Evolutionary conservation across 805 yeast genomes (phyloP).

Genomic region (Nakazawaea ambrosiae): DNA sequence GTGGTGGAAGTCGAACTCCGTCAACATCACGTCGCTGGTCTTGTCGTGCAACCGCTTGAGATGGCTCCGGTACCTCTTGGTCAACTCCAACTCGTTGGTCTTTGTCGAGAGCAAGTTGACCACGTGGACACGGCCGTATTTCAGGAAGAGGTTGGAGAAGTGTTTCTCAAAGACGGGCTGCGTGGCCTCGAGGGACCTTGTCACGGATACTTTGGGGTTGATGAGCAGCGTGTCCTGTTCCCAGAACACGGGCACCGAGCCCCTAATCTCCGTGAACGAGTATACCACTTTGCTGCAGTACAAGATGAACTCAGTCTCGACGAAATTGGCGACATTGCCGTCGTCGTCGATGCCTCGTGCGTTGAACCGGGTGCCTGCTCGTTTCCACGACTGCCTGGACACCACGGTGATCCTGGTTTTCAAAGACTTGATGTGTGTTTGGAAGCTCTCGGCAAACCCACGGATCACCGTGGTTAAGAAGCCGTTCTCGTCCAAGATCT

Average conservation of each 20-base stretch:
- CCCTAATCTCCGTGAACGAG: constrained; percentile 86
- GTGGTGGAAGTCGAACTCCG: constrained; percentile 89
- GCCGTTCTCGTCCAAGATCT: constrained; percentile 62
- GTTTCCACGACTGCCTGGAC: constrained; percentile 92
- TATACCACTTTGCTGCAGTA: constrained; percentile 47
- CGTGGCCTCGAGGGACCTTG: constrained; percentile 87
- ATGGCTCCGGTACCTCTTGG: constrained; percentile 59
- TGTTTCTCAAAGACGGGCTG: constrained; percentile 86
- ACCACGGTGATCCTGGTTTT: constrained; percentile 54
- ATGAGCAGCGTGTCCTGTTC: constrained; percentile 91
- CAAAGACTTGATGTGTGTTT: constrained; percentile 28
- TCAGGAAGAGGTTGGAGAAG: constrained; percentile 58
- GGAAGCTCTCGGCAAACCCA: constrained; percentile 85
- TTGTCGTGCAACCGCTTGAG: constrained; percentile 32
- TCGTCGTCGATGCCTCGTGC: constrained; percentile 95
- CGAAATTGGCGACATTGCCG: constrained; percentile 93
- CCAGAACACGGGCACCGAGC: constrained; percentile 96
- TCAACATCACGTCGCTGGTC: constrained; percentile 43
- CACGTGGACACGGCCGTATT: constrained; percentile 83
- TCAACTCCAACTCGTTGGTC: constrained; percentile 66
- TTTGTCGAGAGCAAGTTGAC: constrained; percentile 83
- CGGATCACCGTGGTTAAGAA: constrained; percentile 88
- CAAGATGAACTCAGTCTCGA: constrained; percentile 82
- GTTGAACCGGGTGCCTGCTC: constrained; percentile 95
- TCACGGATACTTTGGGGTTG: constrained; percentile 84